A percentile compares a stretch with the other conserved stretches of the same genome.
These are phyloP conservation scores for Daldinia concentrica DNA, from an alignment of 495 filamentous ascomycete species.

Conservation along the genomic window DNA sequence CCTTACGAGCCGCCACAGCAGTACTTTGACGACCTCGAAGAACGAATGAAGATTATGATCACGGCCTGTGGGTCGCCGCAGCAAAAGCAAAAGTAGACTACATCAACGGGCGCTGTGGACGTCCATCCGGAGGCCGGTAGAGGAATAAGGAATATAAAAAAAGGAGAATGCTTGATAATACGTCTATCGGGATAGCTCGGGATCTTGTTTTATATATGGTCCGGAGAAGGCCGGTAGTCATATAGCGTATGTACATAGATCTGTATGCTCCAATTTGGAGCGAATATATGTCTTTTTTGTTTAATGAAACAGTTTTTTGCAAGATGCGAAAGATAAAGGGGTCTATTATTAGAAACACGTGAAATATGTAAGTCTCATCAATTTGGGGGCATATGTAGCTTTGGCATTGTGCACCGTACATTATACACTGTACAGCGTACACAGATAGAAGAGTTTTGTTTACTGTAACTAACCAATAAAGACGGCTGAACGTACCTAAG, in stretches of 20 bases:
- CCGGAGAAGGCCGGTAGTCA: background rate
- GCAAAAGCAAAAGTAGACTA: background rate
- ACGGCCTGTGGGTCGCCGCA: background rate
- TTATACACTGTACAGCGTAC: too few species aligned
- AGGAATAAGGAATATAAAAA: background rate
- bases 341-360: background rate
- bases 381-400: background rate
- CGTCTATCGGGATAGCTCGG: background rate
- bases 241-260: background rate
- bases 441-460: background rate
- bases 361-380: background rate
- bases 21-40: background rate
- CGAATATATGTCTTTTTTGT: background rate
- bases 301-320: background rate
- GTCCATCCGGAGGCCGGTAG: background rate
- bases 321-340: background rate
- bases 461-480: background rate
- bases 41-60: conserved; percentile 1
- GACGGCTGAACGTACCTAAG: too few species aligned
- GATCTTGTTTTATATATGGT: background rate
- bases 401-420: too few species aligned
- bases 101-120: background rate
- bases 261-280: background rate
- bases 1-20: background rate
- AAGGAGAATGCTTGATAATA: background rate